Base-by-base conservation (phyloP, 441 rosid species). In the Eruca vesicaria region DNA sequence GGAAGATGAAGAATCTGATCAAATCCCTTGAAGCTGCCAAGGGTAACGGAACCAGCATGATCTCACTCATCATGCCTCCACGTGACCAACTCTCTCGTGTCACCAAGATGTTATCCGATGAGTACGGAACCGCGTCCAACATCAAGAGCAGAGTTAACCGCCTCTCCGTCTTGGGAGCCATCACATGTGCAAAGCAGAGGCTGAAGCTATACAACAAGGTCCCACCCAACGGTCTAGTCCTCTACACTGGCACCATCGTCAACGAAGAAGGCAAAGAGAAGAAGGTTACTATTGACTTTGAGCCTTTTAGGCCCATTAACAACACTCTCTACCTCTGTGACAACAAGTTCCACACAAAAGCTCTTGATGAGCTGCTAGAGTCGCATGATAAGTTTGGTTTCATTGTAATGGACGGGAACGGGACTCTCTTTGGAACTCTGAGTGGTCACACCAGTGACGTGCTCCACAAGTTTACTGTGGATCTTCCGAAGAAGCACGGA, bases 21-120 rank as follows among this genome's bases (percentile, higher is more conserved):
- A 92, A 88, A 74, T 91, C 90, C 28, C 84, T 86, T 52, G 92
- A 92, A 79, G 85, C 97, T 53, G 92, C 96, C 14, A 80, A 92
- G 53, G 97, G 97, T 55, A 92, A 92, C 71, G 97, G 97, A 29
- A 91, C 97, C 10, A 91, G 96, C 89, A 91, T 90, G 97, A 92
- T 92, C 66, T 92, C 45, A 80, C 70, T 92, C 29, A 88, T 92
- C 75, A 90, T 92, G 89, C 92, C 97, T 29, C 93, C 95, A 6
- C 89, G 86, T 45, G 95, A 89, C 82, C 95, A 91, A 78, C 71
- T 91, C 16, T 82, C 95, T 15, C 88, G 97, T 71, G 95, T 89
- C 58, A 86, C 95, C 8, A 91, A 89, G 83, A 89, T 91, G 97
- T 86, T 91, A 41, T 91, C 91, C 0, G 95, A 91, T 81, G 97